Base-by-base conservation (phyloP, 768 basidiomycete species). In the Russula brevipes region DNA sequence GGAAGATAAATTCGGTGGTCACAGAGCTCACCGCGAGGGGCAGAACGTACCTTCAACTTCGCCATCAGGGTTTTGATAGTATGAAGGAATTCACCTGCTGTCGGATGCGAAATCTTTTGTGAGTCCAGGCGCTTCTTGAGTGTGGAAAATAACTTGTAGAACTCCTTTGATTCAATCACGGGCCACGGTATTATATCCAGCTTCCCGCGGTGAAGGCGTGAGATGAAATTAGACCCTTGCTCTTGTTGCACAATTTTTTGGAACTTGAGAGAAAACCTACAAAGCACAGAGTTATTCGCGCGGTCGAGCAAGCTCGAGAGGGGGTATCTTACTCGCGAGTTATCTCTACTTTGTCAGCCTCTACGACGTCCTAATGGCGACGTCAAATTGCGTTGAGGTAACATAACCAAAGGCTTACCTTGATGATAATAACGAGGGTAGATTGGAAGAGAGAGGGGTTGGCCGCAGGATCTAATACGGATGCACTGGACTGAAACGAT, bases 131-230 rank as follows among this genome's bases (percentile, higher is more conserved):
- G 72, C 54, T 71, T 73, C 64, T 81, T 83, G 36, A 87, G 64
- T 0, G 72, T 70, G 0, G 75, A 74, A 59, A 86, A 85, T n/a
- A 85, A 67, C 2, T 70, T 74, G 62, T 87, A 87, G 69, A 87
- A 87, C 30, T 83, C 79, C 50, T 72, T 77, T 0, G 85, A 85
- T 66, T 84, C 82, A 36, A 87, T 85, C 50, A 87, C 83, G 0
- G 84, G 85, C 86, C 86, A 87, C 4, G 85, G 85, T 12, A 86
- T 77, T 16, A 87, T 86, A 42, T 75, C 76, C 6, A 86, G 67
- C 56, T 76, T 76, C 1, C 85, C 85, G 0, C 77, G 75, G 61
- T 86, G 86, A 5, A 86, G 76, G 1, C 77, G 80, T 16, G 83
- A 79, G 60, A 87, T 85, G 67, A 87, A 86, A 63, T 87, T 87